Evolutionary conservation across 768 basidiomycete species (phyloP), one percentile per base, ranked within the genome.

Genomic region (Panaeolus cyanescens): DNA sequence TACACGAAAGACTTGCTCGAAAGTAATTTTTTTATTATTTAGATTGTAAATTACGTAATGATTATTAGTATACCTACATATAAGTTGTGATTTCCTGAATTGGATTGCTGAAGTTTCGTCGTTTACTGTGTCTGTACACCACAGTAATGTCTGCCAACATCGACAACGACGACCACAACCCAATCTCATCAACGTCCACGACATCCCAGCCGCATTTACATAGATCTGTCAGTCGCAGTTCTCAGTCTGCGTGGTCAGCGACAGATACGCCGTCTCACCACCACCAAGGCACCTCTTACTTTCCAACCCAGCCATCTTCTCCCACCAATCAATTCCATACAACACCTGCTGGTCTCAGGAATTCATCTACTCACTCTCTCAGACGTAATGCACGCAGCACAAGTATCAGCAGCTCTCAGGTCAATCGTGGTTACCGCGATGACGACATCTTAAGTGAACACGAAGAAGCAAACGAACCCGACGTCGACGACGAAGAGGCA

Each of bases 1-100:
- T 94, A 68, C 90, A 90, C 64, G 93, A 94, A 77, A 91, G 92
- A 71, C 74, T 94, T 66, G 65, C 90, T 78, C 85, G 83, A 70
- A 88, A 83, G 71, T 87, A 71, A 68, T 61, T 60, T 37, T 45
- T 64, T 54, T 62, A 39, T 19, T 42, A 25, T 53, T 55, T 15
- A 33, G 40, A 53, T 15, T 32, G 58, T 54, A 32, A 58, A 40
- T 34, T 60, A 45, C 28, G 19, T 25, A 45, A 39, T 50, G 55
- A 56, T 65, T 33, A 22, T 45, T 22, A 57, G 57, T 67, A 68
- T 63, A 56, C 60, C 65, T 67, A 62, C 55, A 63, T 31, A 57
- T 58, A 42, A 57, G 61, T 63, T 45, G 59, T 61, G 36, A 54
- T 31, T 32, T 61, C 59, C 62, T 54, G 55, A 58, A 39, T 59